phyloP scores from a whole-genome alignment of 177 flowering plant genomes.

The Telopea speciosissima region DNA sequence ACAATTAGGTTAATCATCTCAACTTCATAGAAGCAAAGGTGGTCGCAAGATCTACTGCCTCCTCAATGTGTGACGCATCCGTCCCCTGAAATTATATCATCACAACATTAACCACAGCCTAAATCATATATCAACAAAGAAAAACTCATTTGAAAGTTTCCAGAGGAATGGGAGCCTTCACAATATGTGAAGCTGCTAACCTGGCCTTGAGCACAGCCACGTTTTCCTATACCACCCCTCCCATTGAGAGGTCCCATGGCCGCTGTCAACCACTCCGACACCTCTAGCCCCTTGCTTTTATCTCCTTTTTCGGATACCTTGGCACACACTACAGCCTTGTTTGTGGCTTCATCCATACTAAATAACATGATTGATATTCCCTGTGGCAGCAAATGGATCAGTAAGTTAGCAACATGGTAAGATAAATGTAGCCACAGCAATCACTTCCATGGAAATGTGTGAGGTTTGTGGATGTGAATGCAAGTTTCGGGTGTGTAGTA shows the following conservation, averaged over 20 bases:
- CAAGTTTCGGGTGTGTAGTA: too few relatives aligned
- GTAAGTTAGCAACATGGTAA: neutral
- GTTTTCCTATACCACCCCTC: slow-evolving; percentile 82
- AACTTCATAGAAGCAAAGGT: slow-evolving; percentile 72
- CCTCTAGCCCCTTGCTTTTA: slow-evolving; percentile 46
- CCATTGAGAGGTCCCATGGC: slow-evolving; percentile 78
- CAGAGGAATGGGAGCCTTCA: neutral
- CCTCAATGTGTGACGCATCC: slow-evolving; percentile 34
- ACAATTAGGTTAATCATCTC: slow-evolving; percentile 19
- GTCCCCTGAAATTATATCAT: slow-evolving; percentile 5
- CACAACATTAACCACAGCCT: neutral
- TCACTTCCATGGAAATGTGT: too few relatives aligned
- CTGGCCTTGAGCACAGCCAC: slow-evolving; percentile 90
- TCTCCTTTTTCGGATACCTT: slow-evolving; percentile 67
- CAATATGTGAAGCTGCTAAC: slow-evolving; percentile 25
- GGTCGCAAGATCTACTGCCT: slow-evolving; percentile 58
- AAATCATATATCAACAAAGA: too few relatives aligned
- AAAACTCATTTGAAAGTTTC: neutral
- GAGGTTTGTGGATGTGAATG: too few relatives aligned
- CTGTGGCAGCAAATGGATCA: slow-evolving; percentile 33
- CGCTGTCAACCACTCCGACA: slow-evolving; percentile 71
- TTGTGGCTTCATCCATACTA: slow-evolving; percentile 67
- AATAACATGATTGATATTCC: slow-evolving; percentile 79
- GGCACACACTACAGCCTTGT: slow-evolving; percentile 87
- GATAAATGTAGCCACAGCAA: too few relatives aligned